phyloP scores from a whole-genome alignment of 495 filamentous ascomycete genomes.

The Monascus purpureus region DNA sequence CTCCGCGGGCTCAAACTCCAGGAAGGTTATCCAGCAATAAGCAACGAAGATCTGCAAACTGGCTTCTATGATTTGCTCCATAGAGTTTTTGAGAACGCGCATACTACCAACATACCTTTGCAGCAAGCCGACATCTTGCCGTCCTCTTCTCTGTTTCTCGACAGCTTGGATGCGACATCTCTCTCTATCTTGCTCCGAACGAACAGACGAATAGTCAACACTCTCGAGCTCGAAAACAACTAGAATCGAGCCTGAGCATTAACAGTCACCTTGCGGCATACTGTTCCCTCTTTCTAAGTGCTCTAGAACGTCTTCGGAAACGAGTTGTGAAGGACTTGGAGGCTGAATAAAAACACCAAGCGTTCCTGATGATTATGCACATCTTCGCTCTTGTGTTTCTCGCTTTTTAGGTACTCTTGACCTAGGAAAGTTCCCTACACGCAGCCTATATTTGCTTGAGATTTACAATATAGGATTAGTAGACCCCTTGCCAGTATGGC shows the following conservation, averaged over 20 bases:
- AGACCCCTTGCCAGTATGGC: too few species aligned
- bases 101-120: background rate
- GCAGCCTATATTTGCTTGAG: too few species aligned
- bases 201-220: background rate
- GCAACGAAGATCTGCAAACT: conserved; percentile 2
- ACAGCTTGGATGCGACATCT: conserved; percentile 1
- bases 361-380: too few species aligned
- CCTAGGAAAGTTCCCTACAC: too few species aligned
- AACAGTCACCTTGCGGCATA: background rate
- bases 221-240: background rate
- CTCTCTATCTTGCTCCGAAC: background rate
- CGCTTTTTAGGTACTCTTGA: too few species aligned
- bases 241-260: background rate
- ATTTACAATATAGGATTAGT: too few species aligned
- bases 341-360: background rate
- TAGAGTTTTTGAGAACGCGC: background rate
- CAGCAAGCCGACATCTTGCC: background rate
- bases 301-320: background rate
- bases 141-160: conserved; percentile 1
- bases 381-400: too few species aligned
- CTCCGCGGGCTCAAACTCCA: conserved; percentile 3
- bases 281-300: background rate
- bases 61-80: conserved; percentile 1
- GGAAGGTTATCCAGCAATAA: conserved; percentile 3
- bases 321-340: background rate